phyloP scores from a whole-genome alignment of 495 filamentous ascomycete species.

The Friedmanniomyces simplex region DNA sequence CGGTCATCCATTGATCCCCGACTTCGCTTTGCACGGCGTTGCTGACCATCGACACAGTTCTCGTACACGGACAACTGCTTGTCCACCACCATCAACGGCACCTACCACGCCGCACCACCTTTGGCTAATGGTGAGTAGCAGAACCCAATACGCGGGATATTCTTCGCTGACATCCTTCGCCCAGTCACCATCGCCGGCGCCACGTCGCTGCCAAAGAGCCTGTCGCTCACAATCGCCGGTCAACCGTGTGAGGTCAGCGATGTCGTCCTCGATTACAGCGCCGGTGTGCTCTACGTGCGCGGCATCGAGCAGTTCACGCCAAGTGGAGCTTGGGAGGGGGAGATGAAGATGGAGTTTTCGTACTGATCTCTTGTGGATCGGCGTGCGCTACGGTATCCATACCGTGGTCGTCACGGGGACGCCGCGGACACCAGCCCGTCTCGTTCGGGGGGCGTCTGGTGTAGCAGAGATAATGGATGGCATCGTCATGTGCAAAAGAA shows the following conservation, averaged over 20 bases:
- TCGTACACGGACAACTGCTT: constrained; percentile 3
- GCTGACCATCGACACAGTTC: constrained; percentile 3
- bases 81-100: constrained; percentile 1
- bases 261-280: not conserved
- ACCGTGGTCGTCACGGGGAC: too few species aligned
- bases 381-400: not conserved
- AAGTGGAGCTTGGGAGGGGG: constrained; percentile 6
- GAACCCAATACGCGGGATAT: not conserved
- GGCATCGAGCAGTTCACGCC: constrained; percentile 4
- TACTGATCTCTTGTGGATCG: not conserved
- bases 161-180: not conserved
- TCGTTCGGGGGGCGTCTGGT: too few species aligned
- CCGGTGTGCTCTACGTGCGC: not conserved
- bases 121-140: constrained; percentile 1
- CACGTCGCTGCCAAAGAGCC: not conserved
- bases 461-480: too few species aligned
- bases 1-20: constrained; percentile 11
- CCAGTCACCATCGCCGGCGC: constrained; percentile 12
- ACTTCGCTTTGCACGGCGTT: constrained; percentile 23
- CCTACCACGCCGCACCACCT: constrained; percentile 2
- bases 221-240: constrained; percentile 1
- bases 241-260: not conserved
- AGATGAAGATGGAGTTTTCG: not conserved
- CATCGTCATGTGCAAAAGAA: too few species aligned
- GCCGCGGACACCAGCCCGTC: too few species aligned